Base-by-base conservation (phyloP, 1,284 basidiomycete genomes). In the Sphaerobolus stellatus region DNA sequence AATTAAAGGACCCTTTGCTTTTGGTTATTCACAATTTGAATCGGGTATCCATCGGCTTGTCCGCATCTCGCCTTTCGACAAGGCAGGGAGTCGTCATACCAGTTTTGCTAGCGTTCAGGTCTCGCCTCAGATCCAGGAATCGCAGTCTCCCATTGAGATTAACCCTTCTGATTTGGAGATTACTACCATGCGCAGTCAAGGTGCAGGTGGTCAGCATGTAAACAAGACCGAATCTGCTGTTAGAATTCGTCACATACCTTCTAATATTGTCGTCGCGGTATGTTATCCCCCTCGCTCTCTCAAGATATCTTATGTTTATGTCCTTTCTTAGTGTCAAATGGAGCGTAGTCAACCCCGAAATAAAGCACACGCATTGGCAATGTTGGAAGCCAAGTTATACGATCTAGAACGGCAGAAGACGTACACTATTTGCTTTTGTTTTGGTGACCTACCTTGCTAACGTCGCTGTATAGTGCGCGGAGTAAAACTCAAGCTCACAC, bases 141-240 rank as follows among this genome's bases (percentile, higher is more conserved):
- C 7, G 30, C 18, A 27, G n/a, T 14, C 33, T 20, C 13, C 18
- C 41, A n/a, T 18, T 48, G 45, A 13, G n/a, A 31, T 25, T 31
- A 11, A 85, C 51, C 87, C 91, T 70, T 90, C 91, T 54, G 96
- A 99, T 57, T 84, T 98, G 48, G 88, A 82, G 62, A 70, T 92
- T 2, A 96, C 98, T 65, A 92, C 96, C 43, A 98, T 98, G 95
- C 84, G 96, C 18, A 83, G 95, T 0, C 76, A 94, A 30, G 97
- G 97, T 45, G 96, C 97, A 3, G 97, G 97, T 47, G 96, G 97
- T n/a, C 94, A 94, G 88, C 96, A 99, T 73, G 97, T 99, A 64
- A 99, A 99, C 75, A 94, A 92, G 79, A 99, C 96, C 0, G 97
- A 99, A 71, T 98, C 94, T 1, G 97, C 97, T 1, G 92, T 99